A percentile compares a stretch with the other conserved stretches of the same genome.
These are phyloP conservation scores for Cladosporium velox DNA, from an alignment of 2,329 filamentous ascomycete genomes.

Conservation along the genomic window DNA sequence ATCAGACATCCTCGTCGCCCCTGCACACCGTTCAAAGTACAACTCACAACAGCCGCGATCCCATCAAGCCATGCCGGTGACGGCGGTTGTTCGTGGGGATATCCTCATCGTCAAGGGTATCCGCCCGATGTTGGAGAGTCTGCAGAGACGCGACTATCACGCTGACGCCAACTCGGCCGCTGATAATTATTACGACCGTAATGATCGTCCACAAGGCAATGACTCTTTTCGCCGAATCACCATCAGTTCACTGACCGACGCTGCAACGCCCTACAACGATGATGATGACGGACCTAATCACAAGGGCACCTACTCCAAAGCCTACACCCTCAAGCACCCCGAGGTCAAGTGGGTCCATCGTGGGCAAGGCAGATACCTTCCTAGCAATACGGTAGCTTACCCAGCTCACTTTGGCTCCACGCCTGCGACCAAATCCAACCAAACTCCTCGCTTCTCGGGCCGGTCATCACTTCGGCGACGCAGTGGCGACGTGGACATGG, in stretches of 20 bases:
- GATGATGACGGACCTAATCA: conserved; percentile 32
- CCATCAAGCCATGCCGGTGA: conserved; percentile 8
- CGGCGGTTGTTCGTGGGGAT: neutral
- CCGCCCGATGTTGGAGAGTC: conserved; percentile 2
- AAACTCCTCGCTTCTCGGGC: conserved; percentile 10
- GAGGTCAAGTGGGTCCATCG: conserved; percentile 38
- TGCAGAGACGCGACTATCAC: neutral
- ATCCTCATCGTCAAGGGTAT: conserved; percentile 8
- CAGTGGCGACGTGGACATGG: conserved; percentile 13
- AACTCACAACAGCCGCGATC: neutral
- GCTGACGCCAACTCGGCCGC: neutral
- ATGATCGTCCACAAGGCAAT: conserved; percentile 5
- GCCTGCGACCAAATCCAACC: neutral
- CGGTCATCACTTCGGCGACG: conserved; percentile 16
- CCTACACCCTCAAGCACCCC: conserved; percentile 35
- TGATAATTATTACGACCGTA: neutral
- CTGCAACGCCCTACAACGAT: conserved; percentile 14
- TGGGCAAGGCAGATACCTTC: conserved; percentile 38
- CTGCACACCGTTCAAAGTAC: conserved; percentile 14
- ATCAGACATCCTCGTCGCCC: conserved; percentile 33
- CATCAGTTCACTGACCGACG: conserved; percentile 9
- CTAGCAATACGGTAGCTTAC: conserved; percentile 13
- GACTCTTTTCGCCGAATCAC: neutral
- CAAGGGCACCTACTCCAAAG: conserved; percentile 36
- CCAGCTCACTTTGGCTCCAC: neutral